These are phyloP conservation scores for Aspergillus novoparasiticus DNA, from an alignment of 2,329 filamentous ascomycete genomes.

Conservation along the genomic window DNA sequence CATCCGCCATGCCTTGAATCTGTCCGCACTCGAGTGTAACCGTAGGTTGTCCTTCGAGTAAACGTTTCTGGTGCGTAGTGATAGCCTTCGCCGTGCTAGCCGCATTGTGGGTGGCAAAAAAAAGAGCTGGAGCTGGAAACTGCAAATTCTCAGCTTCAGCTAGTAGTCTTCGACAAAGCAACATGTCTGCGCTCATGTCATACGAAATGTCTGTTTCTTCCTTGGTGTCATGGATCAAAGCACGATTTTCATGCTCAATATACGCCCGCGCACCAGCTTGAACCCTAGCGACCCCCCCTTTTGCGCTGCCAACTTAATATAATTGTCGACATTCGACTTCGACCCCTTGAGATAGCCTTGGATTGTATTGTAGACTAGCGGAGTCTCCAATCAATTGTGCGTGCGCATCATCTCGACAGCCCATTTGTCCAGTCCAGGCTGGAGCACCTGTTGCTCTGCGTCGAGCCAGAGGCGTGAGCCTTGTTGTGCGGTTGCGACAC, in stretches of 20 bases:
- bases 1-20: slow-evolving; percentile 88
- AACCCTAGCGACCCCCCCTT: not conserved
- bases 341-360: slow-evolving; percentile 51
- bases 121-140: not conserved
- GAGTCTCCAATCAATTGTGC: slow-evolving; percentile 38
- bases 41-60: slow-evolving; percentile 24
- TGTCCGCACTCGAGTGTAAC: slow-evolving; percentile 65
- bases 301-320: slow-evolving; percentile 18
- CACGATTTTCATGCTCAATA: not conserved
- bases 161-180: not conserved
- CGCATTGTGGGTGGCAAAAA: not conserved
- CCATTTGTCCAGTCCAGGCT: slow-evolving; percentile 49
- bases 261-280: not conserved
- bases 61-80: not conserved
- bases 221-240: not conserved
- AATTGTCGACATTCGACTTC: slow-evolving; percentile 40
- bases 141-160: not conserved
- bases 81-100: not conserved
- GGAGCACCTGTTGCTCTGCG: slow-evolving; percentile 50
- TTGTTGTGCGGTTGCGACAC: slow-evolving; percentile 34
- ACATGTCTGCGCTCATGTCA: not conserved
- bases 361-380: slow-evolving; percentile 47
- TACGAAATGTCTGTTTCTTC: not conserved
- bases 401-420: slow-evolving; percentile 50
- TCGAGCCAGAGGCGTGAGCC: slow-evolving; percentile 49